Conservation (phyloP, 2,329 filamentous ascomycete genomes). For the Didymella keratinophila region DNA sequence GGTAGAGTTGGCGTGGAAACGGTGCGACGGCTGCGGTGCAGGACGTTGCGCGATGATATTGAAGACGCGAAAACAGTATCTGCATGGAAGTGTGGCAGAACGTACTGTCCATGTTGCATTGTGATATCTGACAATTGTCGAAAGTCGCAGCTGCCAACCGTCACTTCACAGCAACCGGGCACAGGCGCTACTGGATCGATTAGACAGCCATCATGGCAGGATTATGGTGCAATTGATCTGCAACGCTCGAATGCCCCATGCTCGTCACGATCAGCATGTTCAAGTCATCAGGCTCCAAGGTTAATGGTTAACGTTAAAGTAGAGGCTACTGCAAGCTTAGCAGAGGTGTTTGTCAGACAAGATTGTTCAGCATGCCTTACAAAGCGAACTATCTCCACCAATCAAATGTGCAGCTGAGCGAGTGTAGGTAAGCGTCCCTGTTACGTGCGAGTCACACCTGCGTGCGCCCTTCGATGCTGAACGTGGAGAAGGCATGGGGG, state of each 20-base stretch:
- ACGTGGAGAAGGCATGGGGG: slow-evolving; percentile 2
- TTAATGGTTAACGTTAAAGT: slow-evolving; percentile 17
- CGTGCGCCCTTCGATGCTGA: slow-evolving; percentile 10
- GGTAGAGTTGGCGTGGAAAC: slow-evolving; percentile 24
- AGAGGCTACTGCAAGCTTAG: slow-evolving; percentile 17
- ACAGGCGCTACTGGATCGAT: neutral
- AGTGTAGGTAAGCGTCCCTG: slow-evolving; percentile 18
- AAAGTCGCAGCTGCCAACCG: neutral
- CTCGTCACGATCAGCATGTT: slow-evolving; percentile 11
- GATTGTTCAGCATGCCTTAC: slow-evolving; percentile 40
- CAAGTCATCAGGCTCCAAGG: slow-evolving; percentile 17
- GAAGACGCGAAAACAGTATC: slow-evolving; percentile 9
- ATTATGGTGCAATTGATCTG: slow-evolving; percentile 15
- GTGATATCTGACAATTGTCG: neutral
- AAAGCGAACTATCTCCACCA: slow-evolving; percentile 31
- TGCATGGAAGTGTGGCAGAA: slow-evolving; percentile 2
- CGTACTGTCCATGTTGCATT: neutral
- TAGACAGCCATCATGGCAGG: neutral
- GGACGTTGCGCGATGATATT: slow-evolving; percentile 1
- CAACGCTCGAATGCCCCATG: slow-evolving; percentile 4
- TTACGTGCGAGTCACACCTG: slow-evolving; percentile 24
- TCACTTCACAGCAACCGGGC: neutral
- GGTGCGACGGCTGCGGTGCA: slow-evolving; percentile 16
- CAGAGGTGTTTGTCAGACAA: slow-evolving; percentile 36
- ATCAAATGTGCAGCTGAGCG: slow-evolving; percentile 22